Conservation (phyloP, 140 eudicot species). For the Anethum foeniculum region DNA sequence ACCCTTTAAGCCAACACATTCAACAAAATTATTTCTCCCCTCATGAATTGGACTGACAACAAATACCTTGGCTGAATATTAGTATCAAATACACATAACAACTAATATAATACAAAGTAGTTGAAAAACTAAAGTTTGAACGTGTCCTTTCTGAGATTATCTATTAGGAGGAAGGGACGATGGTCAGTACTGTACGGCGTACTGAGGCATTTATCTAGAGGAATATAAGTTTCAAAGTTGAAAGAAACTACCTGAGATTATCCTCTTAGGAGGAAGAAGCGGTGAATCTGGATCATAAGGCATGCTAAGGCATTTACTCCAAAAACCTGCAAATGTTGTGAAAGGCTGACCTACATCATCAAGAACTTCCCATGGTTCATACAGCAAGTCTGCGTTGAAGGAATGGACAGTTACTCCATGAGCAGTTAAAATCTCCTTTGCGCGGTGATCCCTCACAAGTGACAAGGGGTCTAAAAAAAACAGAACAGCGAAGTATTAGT, state of each 20-base stretch:
- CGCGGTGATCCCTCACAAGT: conserved; percentile 90
- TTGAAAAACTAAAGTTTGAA: background rate
- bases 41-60: background rate
- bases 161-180: conserved; percentile 90
- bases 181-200: conserved; percentile 87
- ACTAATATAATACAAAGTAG: conserved; percentile 22
- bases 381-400: conserved; percentile 88
- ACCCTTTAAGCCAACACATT: background rate
- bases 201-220: conserved; percentile 54
- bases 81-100: background rate
- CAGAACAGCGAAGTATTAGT: conserved; percentile 12
- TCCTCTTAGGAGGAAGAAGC: conserved; percentile 88
- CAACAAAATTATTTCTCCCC: background rate
- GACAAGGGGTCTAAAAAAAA: conserved; percentile 74
- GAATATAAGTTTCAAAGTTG: background rate
- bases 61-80: background rate
- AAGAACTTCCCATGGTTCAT: conserved; percentile 94
- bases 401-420: conserved; percentile 74
- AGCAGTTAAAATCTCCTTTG: conserved; percentile 71
- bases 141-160: conserved; percentile 54
- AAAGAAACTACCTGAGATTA: conserved; percentile 58
- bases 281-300: conserved; percentile 96
- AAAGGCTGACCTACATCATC: conserved; percentile 74
- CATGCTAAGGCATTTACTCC: conserved; percentile 98
- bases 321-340: conserved; percentile 62